Base-by-base conservation (phyloP, 345 rosid genomes). In the Rhodamnia rubescens region DNA sequence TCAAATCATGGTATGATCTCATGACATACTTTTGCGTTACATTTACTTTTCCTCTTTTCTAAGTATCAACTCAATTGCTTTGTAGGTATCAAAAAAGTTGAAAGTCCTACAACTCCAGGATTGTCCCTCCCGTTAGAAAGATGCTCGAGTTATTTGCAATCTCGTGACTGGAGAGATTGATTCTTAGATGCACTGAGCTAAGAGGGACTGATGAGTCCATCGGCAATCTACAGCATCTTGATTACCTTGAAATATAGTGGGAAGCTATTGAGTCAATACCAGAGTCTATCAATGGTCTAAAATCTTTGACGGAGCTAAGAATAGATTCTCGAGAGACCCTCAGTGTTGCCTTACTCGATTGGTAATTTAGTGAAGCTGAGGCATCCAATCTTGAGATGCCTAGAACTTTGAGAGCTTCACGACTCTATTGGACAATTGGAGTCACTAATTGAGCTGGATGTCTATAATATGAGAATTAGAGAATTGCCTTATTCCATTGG, bases 391-490 rank as follows among this genome's bases (percentile, higher is more conserved):
- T 61, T 29, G 42, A 3, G 2, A 61, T 1, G 40, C 5, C 3
- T 0, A 2, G 5, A 61, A 29, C 42, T 61, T 61, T 42, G 0
- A 61, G 32, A 61, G 42, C 74, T 29, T 61, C 74, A 21, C 0
- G 0, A 61, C 42, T 29, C 74, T 15, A 61, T 61, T 0, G 74
- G 40, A 61, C 74, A 15, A 61, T 15, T 61, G 40, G 40, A 61
- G 1, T 61, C 74, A 15, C 2, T 61, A 7, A 5, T 61, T 14
- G 11, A 61, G 21, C 40, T 61, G 3, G 11, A 61, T 29, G 20
- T 27, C 2, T 0, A 0, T 6, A 1, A 0, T 15, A 0, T 9
- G 16, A 14, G 2, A 0, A 3, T 29, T 0, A 61, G 1, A 3
- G 1, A 61, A 29, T 15, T 61, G 14, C 74, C 74, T 3, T 0